A percentile compares a stretch with the other conserved stretches of the same genome.
These are phyloP conservation scores for Leishmania mexicana DNA, from an alignment of 208 protist species.

Conservation along the genomic window DNA sequence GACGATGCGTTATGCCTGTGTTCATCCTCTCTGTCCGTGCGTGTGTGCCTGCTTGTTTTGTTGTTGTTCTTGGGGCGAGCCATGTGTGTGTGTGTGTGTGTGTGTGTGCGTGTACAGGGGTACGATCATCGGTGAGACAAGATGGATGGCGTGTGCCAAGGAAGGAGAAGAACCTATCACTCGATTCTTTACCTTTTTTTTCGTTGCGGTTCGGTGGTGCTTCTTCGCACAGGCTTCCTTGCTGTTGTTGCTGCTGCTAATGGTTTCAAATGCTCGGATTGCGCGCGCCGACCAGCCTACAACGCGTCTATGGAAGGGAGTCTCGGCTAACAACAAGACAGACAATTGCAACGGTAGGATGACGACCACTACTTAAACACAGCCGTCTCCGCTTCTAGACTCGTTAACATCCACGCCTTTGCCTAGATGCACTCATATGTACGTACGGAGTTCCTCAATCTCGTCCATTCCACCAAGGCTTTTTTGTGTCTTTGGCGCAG, in stretches of 20 bases:
- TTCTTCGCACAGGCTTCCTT: not conserved
- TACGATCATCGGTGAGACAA: not conserved
- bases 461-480: not conserved
- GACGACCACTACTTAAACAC: not conserved
- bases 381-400: not conserved
- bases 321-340: not conserved
- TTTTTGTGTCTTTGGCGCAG: not conserved
- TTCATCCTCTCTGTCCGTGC: not conserved
- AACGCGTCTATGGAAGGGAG: not conserved
- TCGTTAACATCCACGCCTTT: not conserved
- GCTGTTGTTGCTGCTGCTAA: not conserved
- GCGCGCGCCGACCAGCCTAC: not conserved
- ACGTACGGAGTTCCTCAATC: not conserved
- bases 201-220: not conserved
- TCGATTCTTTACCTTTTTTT: not conserved
- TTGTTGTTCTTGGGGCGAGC: not conserved
- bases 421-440: not conserved
- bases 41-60: not conserved
- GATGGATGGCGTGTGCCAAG: not conserved
- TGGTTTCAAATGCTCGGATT: not conserved
- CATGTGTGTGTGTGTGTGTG: conserved; percentile 2
- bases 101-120: not conserved
- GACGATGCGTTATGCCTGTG: not conserved
- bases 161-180: not conserved
- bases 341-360: not conserved